phyloP scores from a whole-genome alignment of 139 green algal species.

The Auxenochlorella pyrenoidosa region DNA sequence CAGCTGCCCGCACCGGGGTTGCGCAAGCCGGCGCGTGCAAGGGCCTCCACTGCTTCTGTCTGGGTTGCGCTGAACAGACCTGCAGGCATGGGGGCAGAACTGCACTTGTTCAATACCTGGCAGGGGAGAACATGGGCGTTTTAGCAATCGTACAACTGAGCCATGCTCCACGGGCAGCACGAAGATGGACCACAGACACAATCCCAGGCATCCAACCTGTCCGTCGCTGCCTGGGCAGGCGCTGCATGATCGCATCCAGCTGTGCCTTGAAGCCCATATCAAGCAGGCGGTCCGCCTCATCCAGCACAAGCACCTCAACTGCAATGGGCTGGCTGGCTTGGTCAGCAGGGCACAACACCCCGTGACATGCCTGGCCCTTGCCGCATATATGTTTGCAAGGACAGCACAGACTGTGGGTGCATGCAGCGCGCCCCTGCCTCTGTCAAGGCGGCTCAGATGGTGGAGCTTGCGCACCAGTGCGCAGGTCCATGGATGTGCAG shows the following conservation, averaged over 20 bases:
- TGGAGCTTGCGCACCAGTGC: slow-evolving; percentile 11
- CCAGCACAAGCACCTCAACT: slow-evolving; percentile 90
- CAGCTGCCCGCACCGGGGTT: slow-evolving; percentile 85
- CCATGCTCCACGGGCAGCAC: no score
- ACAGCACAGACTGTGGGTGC: no score
- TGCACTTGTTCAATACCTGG: no score
- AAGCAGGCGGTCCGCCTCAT: slow-evolving; percentile 96
- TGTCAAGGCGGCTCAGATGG: no score
- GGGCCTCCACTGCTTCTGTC: slow-evolving; percentile 85
- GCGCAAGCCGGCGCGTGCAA: slow-evolving; percentile 92
- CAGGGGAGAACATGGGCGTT: no score
- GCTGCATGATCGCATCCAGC: slow-evolving; percentile 83
- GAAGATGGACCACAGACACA: background rate
- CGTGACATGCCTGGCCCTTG: no score
- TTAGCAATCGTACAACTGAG: no score
- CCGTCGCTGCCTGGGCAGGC: slow-evolving; percentile 89
- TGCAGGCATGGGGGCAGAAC: slow-evolving; percentile 5
- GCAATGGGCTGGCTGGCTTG: background rate
- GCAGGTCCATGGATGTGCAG: slow-evolving; percentile 70
- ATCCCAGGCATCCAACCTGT: slow-evolving; percentile 53
- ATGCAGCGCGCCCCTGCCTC: no score
- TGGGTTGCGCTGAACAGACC: slow-evolving; percentile 98
- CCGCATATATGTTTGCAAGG: no score
- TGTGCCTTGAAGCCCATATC: slow-evolving; percentile 93
- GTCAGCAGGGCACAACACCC: no score